Evolutionary conservation across 2,329 filamentous ascomycete genomes (phyloP), one percentile per base, ranked within the genome.

Genomic region (Gnomoniopsis smithogilvyi): DNA sequence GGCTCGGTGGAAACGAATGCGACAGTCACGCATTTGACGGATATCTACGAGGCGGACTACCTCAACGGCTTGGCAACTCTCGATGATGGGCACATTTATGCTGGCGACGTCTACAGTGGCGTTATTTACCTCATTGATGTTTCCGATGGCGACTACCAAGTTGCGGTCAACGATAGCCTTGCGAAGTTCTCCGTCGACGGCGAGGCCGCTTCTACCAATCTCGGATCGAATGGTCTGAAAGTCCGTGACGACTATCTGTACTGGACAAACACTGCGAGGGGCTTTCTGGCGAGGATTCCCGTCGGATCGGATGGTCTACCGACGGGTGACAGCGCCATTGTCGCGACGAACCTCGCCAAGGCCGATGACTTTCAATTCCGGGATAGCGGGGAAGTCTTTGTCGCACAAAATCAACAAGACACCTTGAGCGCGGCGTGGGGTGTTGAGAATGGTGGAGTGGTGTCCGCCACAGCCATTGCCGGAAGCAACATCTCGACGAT

Each of bases 221-320:
- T 67, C n/a, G 69, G 68, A 22, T 63, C 67, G 58, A 69, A 71
- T 47, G 69, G 69, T 11, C 50, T 71, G 6, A 68, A 68, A 46
- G 58, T 68, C n/a, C 59, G 58, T 19, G 57, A 49, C 14, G 66
- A 64, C 1, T 65, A 65, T 46, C 58, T 68, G 46, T 71, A 70
- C 61, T 70, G 67, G 65, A 65, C 63, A 50, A 67, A 70, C 60
- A 64, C 64, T n/a, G 51, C 50, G 4, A 30, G 50, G 4, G 50
- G 56, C 3, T 58, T 58, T 51, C 45, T 58, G 43, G 56, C 50
- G n/a, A 15, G 56, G 17, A 41, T 53, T 33, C 22, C 17, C 8
- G 22, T 58, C n/a, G 56, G 56, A 2, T 19, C 12, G 4, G 51
- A 58, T 14, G 56, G 56, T 33, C 33, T 54, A 24, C 56, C 51